Percentiles rank a stretch among this genome's conserved stretches.
phyloP scores from a whole-genome alignment of 768 basidiomycete species.

The Suillus alpinus region DNA sequence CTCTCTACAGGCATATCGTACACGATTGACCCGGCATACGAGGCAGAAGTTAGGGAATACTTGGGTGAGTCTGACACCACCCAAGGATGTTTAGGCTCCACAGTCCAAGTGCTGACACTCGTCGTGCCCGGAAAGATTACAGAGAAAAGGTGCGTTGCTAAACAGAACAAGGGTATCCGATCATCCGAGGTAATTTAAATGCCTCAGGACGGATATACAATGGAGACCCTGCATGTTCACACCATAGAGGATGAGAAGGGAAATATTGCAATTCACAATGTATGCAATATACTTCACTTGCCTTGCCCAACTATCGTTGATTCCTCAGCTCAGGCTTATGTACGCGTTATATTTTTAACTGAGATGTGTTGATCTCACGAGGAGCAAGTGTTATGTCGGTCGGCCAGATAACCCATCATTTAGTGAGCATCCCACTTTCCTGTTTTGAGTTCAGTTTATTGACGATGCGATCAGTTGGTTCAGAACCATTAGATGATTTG shows the following conservation, averaged over 20 bases:
- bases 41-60: conserved; percentile 76
- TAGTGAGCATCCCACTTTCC: conserved; percentile 42
- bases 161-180: background rate
- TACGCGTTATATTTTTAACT: conserved; percentile 28
- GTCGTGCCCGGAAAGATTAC: conserved; percentile 51
- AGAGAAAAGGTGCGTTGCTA: conserved; percentile 67
- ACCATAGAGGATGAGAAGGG: conserved; percentile 50
- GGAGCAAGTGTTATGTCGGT: conserved; percentile 77
- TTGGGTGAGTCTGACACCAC: conserved; percentile 52
- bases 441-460: background rate
- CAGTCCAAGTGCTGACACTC: background rate
- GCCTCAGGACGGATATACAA: conserved; percentile 82
- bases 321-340: conserved; percentile 43
- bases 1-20: conserved; percentile 67
- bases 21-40: conserved; percentile 77
- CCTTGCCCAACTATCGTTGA: background rate
- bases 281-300: conserved; percentile 24
- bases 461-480: conserved; percentile 58
- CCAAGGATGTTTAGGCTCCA: background rate
- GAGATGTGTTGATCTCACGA: background rate
- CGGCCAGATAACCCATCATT: conserved; percentile 86
- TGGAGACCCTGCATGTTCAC: conserved; percentile 75
- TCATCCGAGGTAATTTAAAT: background rate
- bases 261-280: conserved; percentile 54
- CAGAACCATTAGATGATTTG: conserved; percentile 70